These are phyloP conservation scores for Anethum foeniculum DNA, from an alignment of 140 eudicot genomes.

Conservation along the genomic window DNA sequence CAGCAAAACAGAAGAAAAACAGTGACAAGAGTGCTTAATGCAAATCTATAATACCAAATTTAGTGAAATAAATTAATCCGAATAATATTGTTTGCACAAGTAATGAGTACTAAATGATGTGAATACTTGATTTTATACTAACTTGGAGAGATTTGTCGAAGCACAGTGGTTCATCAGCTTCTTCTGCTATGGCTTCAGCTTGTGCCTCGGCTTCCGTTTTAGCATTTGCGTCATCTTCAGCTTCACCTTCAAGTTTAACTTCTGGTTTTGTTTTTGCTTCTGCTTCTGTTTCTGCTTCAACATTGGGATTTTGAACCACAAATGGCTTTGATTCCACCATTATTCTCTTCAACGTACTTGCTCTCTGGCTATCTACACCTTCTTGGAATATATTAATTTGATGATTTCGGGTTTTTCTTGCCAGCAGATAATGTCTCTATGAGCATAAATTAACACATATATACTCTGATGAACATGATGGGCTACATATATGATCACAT, in stretches of 20 bases:
- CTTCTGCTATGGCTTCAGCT: constrained; percentile 17
- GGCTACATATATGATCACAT: neutral
- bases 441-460: neutral
- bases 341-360: neutral
- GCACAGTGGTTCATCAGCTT: constrained; percentile 15
- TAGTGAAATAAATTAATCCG: neutral
- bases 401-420: neutral
- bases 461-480: neutral
- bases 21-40: neutral
- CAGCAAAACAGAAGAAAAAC: neutral
- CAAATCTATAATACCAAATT: neutral
- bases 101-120: neutral
- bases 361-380: neutral
- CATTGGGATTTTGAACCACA: constrained; percentile 3
- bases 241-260: constrained; percentile 18
- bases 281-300: constrained; percentile 13
- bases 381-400: neutral
- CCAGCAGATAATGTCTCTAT: neutral
- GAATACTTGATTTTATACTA: neutral
- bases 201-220: constrained; percentile 7
- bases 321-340: neutral
- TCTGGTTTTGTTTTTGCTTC: constrained; percentile 13
- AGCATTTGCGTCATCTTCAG: neutral
- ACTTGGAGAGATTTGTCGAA: constrained; percentile 41
- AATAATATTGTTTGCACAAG: neutral